These are phyloP conservation scores for Nothophaeocryptopus gaeumannii DNA, from an alignment of 2,329 filamentous ascomycete genomes.

Conservation along the genomic window DNA sequence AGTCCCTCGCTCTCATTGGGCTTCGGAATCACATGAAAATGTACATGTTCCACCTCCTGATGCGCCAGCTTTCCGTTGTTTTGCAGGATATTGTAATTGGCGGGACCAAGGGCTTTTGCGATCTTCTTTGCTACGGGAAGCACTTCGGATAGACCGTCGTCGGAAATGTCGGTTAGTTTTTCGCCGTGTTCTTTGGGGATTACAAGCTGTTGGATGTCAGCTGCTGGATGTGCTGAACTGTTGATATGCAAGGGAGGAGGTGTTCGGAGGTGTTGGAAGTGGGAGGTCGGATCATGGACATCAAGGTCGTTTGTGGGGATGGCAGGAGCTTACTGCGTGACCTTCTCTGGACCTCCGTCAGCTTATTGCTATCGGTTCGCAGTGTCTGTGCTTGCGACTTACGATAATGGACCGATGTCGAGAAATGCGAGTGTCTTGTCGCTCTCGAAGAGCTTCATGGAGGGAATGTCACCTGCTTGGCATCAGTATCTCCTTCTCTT, in stretches of 20 bases:
- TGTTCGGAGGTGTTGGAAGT: not conserved
- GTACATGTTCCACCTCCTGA: conserved; percentile 87
- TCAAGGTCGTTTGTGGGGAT: conserved; percentile 9
- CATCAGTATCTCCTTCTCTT: not conserved
- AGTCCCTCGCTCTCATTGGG: conserved; percentile 80
- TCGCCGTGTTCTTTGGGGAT: conserved; percentile 93
- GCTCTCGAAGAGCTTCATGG: conserved; percentile 92
- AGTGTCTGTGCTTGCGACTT: not conserved
- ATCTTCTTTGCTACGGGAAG: conserved; percentile 87
- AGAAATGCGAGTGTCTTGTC: conserved; percentile 94
- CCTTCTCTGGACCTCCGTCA: conserved; percentile 52
- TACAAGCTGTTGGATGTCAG: conserved; percentile 71
- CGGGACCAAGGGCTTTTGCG: conserved; percentile 69
- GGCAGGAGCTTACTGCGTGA: conserved; percentile 66
- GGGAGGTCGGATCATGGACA: conserved; percentile 4
- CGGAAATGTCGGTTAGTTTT: conserved; percentile 89
- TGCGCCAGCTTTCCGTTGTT: conserved; percentile 93
- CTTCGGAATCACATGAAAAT: conserved; percentile 96
- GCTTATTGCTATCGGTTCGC: not conserved
- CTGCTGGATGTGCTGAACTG: not conserved
- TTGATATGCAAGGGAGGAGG: not conserved
- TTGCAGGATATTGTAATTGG: conserved; percentile 90
- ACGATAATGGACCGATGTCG: conserved; percentile 78
- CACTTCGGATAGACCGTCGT: conserved; percentile 79
- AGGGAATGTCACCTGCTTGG: conserved; percentile 81